Base-by-base conservation (phyloP, 2,329 filamentous ascomycete genomes). In the Pseudogymnoascus sp. region DNA sequence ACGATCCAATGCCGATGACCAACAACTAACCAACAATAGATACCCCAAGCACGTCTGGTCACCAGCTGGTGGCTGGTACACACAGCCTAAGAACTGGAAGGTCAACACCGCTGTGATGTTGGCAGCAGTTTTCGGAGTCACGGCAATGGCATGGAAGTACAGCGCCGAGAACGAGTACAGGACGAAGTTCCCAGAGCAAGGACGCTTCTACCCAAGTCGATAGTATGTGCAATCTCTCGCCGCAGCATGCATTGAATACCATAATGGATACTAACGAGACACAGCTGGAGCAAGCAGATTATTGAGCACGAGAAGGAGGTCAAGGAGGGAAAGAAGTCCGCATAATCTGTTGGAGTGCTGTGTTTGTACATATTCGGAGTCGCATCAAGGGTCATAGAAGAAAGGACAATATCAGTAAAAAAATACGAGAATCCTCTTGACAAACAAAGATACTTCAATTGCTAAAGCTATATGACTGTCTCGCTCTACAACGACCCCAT, bases 1-100 rank as follows among this genome's bases (percentile, higher is more conserved):
- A 16, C 28, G 16, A 34, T 58, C 20, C 38, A 28, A 22, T 22
- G 22, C 4, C 22, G 4, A 4, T 54, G 16, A n/a, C 22, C 79
- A 81, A 83, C 75, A 81, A 61, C 37, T 16, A 22, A 57, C 32
- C 39, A 43, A 30, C 38, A 18, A 30, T 70, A 96, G 91, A 73
- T 96, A 96, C 78, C 92, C 91, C 75, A 97, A 96, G 82, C 93
- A 99, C 82, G 91, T 99, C 82, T 99, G 94, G 94, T 97, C 94
- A 72, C 94, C 94, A 64, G 82, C 93, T 67, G 94, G 94, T 82
- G 94, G 94, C 77, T 99, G 94, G 94, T 99, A 99, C 77, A 79
- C 88, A 60, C 93, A 96, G 75, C 94, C 94, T 60, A 81, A 83
- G 68, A 99, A 99, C 82, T 99, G 94, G 94, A 94, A 89, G 75